Evolutionary conservation across 768 basidiomycete genomes (phyloP).

Genomic region (Polyporus arcularius): DNA sequence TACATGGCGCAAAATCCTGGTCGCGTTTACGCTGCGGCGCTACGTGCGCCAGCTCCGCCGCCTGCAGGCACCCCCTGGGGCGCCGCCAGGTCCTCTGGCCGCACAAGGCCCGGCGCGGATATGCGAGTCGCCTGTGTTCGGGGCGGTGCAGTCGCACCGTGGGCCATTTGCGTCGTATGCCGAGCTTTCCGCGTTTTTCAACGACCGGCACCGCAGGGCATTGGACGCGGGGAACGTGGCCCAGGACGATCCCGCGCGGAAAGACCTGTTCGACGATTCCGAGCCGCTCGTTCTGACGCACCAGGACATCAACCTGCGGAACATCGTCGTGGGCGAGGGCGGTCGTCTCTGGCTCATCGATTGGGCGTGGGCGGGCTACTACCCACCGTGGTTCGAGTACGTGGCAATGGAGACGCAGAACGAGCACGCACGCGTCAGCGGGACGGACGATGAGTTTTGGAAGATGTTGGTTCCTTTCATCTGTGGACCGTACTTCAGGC

Average conservation of each 20-base stretch:
- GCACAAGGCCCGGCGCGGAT: not conserved
- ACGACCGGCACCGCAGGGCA: not conserved
- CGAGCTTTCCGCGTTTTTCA: constrained; percentile 3
- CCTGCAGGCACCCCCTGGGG: not conserved
- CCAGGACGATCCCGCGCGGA: not conserved
- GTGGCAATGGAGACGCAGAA: not conserved
- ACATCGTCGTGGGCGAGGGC: constrained; percentile 30
- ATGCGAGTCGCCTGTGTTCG: constrained; percentile 4
- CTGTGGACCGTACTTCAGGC: constrained; percentile 10
- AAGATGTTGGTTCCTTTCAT: constrained; percentile 9
- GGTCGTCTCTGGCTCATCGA: constrained; percentile 35
- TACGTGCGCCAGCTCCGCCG: constrained; percentile 30
- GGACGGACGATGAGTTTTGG: constrained; percentile 8
- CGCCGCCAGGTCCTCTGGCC: constrained; percentile 1
- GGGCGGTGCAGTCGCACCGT: not conserved
- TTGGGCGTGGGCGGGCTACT: constrained; percentile 32
- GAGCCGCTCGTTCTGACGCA: constrained; percentile 30
- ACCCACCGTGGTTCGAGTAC: constrained; percentile 30
- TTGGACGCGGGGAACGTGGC: not conserved
- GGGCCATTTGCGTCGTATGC: not conserved
- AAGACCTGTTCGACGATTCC: constrained; percentile 14
- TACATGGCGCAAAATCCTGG: constrained; percentile 23
- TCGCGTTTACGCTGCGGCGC: constrained; percentile 30
- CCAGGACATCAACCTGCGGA: constrained; percentile 29
- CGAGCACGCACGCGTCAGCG: not conserved